These are phyloP conservation scores for Boletus rubroflammeus DNA, from an alignment of 768 basidiomycete species.

Conservation along the genomic window DNA sequence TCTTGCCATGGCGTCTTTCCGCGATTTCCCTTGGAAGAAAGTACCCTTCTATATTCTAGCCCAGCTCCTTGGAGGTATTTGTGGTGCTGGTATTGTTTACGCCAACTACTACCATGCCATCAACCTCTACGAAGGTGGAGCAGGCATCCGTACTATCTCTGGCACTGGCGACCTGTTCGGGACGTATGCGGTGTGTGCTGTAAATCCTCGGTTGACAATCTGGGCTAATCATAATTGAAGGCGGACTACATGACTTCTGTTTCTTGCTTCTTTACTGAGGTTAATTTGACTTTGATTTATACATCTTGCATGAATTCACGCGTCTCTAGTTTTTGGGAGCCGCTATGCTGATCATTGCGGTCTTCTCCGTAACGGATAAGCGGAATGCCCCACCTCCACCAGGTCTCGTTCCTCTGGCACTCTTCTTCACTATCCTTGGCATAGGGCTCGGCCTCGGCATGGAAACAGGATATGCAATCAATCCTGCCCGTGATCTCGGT, in stretches of 20 bases:
- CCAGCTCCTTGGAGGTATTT: slow-evolving; percentile 58
- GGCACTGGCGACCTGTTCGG: slow-evolving; percentile 57
- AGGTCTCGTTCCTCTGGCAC: slow-evolving; percentile 50
- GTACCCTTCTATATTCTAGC: slow-evolving; percentile 67
- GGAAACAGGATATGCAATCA: slow-evolving; percentile 64
- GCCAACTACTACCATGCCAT: slow-evolving; percentile 68
- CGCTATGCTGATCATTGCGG: slow-evolving; percentile 49
- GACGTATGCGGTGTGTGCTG: slow-evolving; percentile 52
- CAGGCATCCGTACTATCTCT: slow-evolving; percentile 49
- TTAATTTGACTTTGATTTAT: slow-evolving; percentile 6
- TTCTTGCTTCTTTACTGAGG: slow-evolving; percentile 46
- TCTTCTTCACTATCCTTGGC: slow-evolving; percentile 59
- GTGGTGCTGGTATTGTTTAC: slow-evolving; percentile 56
- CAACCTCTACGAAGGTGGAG: slow-evolving; percentile 57
- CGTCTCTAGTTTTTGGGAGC: slow-evolving; percentile 49
- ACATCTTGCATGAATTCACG: neutral
- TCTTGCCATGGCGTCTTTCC: slow-evolving; percentile 60
- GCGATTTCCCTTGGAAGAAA: slow-evolving; percentile 77
- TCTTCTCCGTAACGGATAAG: slow-evolving; percentile 53
- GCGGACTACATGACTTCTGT: slow-evolving; percentile 41
- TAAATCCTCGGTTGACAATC: neutral
- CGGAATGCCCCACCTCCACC: slow-evolving; percentile 45
- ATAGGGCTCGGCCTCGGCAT: slow-evolving; percentile 57
- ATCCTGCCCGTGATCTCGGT: slow-evolving; percentile 71
- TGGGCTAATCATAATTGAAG: slow-evolving; percentile 23